A percentile compares a stretch with the other conserved stretches of the same genome.
These are phyloP conservation scores for Coniosporium tulheliwenetii DNA, from an alignment of 2,329 filamentous ascomycete genomes.

Conservation along the genomic window DNA sequence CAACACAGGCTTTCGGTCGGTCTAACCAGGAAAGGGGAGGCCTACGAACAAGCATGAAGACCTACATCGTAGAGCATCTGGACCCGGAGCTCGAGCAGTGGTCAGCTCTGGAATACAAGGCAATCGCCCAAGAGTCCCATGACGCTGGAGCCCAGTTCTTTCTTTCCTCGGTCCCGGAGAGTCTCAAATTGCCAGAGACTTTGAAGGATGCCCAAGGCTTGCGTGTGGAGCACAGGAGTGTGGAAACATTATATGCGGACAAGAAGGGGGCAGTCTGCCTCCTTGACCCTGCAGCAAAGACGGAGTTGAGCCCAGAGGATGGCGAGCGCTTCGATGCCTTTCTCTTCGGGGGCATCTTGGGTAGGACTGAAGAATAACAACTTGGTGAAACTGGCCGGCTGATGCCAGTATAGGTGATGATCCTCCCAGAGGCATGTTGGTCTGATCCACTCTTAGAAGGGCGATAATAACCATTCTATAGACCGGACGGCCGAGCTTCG, in stretches of 20 bases:
- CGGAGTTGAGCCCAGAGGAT: constrained; percentile 73
- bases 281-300: constrained; percentile 68
- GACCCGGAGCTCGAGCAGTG: constrained; percentile 87
- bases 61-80: constrained; percentile 90
- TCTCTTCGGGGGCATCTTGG: constrained; percentile 88
- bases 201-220: constrained; percentile 47
- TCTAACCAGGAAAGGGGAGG: too few species aligned
- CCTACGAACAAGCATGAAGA: constrained; percentile 33
- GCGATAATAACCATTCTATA: constrained; percentile 20
- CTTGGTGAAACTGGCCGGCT: constrained; percentile 1
- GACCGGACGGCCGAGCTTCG: constrained; percentile 92
- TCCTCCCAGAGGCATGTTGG: constrained; percentile 65
- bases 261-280: constrained; percentile 70
- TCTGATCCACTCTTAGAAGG: neutral
- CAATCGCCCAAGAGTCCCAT: constrained; percentile 70
- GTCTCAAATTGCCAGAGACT: constrained; percentile 42
- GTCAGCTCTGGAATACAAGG: constrained; percentile 84
- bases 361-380: constrained; percentile 29
- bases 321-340: constrained; percentile 75
- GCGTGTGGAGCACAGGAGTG: constrained; percentile 56
- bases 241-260: constrained; percentile 65
- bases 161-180: constrained; percentile 62
- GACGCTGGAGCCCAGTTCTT: constrained; percentile 54
- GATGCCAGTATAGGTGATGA: constrained; percentile 56
- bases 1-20: too few species aligned